Base-by-base conservation (phyloP, 768 basidiomycete species). In the Amanita rimosa region DNA sequence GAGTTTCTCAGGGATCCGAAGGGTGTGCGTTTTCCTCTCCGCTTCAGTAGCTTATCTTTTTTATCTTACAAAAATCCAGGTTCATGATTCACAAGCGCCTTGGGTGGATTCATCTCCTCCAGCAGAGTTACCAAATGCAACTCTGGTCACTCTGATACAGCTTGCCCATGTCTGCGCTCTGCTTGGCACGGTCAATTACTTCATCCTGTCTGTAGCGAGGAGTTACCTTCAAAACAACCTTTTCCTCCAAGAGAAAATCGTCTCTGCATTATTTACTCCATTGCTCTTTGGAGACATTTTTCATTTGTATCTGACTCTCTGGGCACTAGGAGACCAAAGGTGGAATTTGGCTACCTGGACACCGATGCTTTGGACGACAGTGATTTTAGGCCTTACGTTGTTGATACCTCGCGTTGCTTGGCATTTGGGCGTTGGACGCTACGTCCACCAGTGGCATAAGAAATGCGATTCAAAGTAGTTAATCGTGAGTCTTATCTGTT, bases 141-240 rank as follows among this genome's bases (percentile, higher is more conserved):
- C 85, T 10, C 61, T 76, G 19, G 81, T 88, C 43, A 85, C 83
- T 1, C 66, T 85, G 52, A 64, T 83, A 40, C 86, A 89, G 58
- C 80, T 89, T 46, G 84, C 81, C 1, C 82, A 88, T 55, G 84
- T 84, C 44, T 85, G 84, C 55, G 83, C 77, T 35, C 77, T 89
- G 22, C 62, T 88, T 54, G 86, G 86, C 10, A 57, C 84, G 49
- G 59, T 88, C 50, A 88, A 87, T 58, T 56, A 78, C 50, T 86
- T 79, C 61, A 63, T 87, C 40, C 72, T 89, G 47, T 69, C 73
- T 16, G 71, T 82, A 8, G 71, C 73, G 27, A 78, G 83, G 44
- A 74, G 64, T 39, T 74, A 88, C 59, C 68, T 89, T 44, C 68
- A 68, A 24, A 61, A 63, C 1, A 72, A 79, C 37, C 80, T 76